Base-by-base conservation (phyloP, 2,329 filamentous ascomycete genomes). In the Paecilomyces sp. region DNA sequence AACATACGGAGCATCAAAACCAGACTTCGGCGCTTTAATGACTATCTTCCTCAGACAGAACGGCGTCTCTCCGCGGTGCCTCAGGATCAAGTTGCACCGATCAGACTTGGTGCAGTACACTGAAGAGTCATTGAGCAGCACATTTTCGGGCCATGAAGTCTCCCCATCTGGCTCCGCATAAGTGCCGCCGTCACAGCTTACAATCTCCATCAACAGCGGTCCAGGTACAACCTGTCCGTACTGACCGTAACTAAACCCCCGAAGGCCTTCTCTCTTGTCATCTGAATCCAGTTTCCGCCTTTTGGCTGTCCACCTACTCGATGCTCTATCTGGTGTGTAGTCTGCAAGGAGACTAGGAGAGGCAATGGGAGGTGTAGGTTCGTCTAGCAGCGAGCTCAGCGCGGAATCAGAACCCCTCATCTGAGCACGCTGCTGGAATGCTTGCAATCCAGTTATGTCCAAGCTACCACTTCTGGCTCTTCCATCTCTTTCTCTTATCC, bases 41-140 rank as follows among this genome's bases (percentile, higher is more conserved):
- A 95, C 82, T 56, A 97, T 78, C 75, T 93, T 93, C 66, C 91
- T 89, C 58, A 97, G 76, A 58, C 85, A 90, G 68, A 97, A 97
- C 0, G 89, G 85, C 1, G 89, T 88, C 41, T 86, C 86, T 53
- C 90, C 91, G 64, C 89, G 86, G 71, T 97, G 93, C 60, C 86
- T 85, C 59, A 97, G 75, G 12, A 97, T 81, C 66, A 97, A 85
- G 70, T 96, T 96, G 77, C 92, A 97, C 60, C 87, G 85, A 62
- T 89, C 89, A n/a, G 86, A 87, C 71, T 93, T 90, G 41, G 92
- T 96, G 75, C 92, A 95, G 71, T 97, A 97, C 2, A 96, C 91
- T 11, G 88, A 90, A 60, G 82, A 81, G 74, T 97, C 91, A 71
- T 92, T 87, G 65, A 85, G 86, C 62, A 97, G 80, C 30, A 97